Evolutionary conservation across 179 eudicot genomes (phyloP).

Genomic region (Spergularia azorica): DNA sequence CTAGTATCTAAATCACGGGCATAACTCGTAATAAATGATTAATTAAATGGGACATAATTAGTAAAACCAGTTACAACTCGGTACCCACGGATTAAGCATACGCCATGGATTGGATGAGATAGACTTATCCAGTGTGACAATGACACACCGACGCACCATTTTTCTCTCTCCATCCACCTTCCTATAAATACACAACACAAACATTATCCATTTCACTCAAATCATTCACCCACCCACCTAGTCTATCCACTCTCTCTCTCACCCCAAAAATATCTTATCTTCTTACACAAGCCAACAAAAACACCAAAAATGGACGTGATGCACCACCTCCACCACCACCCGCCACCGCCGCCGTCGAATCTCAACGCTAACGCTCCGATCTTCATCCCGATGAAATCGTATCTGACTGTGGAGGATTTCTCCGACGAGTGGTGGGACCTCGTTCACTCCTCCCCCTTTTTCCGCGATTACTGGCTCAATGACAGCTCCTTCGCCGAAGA

Average conservation of each 20-base stretch:
- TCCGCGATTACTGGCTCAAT: constrained; percentile 45
- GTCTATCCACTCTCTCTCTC: background rate
- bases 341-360: constrained; percentile 16
- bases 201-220: too few species aligned
- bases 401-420: constrained; percentile 38
- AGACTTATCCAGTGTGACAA: too few species aligned
- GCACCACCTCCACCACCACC: constrained; percentile 9
- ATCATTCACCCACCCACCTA: background rate
- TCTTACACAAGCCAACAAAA: background rate
- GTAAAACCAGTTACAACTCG: too few species aligned
- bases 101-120: too few species aligned
- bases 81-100: too few species aligned
- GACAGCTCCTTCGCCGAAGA: constrained; percentile 25
- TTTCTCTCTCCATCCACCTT: too few species aligned
- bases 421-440: constrained; percentile 41
- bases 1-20: too few species aligned
- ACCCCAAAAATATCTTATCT: background rate
- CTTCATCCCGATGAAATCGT: constrained; percentile 38
- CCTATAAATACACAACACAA: too few species aligned
- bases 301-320: constrained; percentile 29
- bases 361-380: constrained; percentile 38
- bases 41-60: too few species aligned
- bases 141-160: too few species aligned
- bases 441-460: constrained; percentile 35
- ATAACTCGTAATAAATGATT: too few species aligned